Evolutionary conservation across 495 filamentous ascomycete species (phyloP).

Genomic region (Annulohypoxylon nitens): DNA sequence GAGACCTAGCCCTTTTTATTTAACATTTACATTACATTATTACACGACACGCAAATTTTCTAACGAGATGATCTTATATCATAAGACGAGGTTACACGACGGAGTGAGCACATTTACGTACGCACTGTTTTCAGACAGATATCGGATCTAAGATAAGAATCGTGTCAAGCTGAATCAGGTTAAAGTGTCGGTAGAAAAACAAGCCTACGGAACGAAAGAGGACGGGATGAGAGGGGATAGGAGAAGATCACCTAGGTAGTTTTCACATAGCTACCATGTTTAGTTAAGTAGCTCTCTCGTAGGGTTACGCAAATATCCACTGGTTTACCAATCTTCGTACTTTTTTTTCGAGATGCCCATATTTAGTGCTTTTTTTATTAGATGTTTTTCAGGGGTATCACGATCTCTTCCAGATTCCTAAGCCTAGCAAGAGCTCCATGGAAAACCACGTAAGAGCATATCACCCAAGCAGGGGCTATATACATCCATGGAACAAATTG

Average conservation of each 20-base stretch:
- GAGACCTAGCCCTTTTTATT: neutral
- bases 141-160: neutral
- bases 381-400: neutral
- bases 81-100: conserved; percentile 5
- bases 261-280: neutral
- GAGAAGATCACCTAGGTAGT: neutral
- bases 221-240: neutral
- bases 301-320: conserved; percentile 3
- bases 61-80: conserved; percentile 13
- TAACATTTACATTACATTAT: conserved; percentile 10
- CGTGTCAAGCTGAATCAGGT: neutral
- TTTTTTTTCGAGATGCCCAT: neutral
- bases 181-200: conserved; percentile 4
- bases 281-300: neutral
- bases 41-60: conserved; percentile 6
- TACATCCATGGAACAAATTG: neutral
- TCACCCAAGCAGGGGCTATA: neutral
- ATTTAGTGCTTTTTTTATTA: neutral
- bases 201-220: neutral
- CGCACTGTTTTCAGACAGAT: conserved; percentile 3
- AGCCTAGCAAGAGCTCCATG: neutral
- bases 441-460: neutral
- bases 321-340: neutral
- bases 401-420: neutral
- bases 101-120: conserved; percentile 8